These are phyloP conservation scores for Aureobasidium sp. DNA, from an alignment of 2,329 filamentous ascomycete species.

Conservation along the genomic window DNA sequence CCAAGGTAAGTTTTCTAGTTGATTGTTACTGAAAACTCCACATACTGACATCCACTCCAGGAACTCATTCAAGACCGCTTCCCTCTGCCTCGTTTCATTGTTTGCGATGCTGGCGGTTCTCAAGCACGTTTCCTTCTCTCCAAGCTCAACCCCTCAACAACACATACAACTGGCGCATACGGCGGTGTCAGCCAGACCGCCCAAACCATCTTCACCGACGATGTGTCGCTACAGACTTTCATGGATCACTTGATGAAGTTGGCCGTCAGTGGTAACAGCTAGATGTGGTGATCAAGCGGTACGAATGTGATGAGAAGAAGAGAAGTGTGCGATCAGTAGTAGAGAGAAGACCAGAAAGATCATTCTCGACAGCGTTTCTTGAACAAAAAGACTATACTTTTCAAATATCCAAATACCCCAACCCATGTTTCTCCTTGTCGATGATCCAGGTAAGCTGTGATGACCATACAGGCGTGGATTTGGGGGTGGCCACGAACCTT, in stretches of 20 bases:
- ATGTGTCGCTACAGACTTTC: constrained; percentile 95
- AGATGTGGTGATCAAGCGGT: constrained; percentile 10
- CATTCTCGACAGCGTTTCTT: background rate
- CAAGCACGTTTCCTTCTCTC: constrained; percentile 95
- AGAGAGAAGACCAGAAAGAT: background rate
- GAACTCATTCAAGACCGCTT: constrained; percentile 97
- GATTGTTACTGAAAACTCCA: no score
- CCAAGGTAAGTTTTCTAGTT: constrained; percentile 58
- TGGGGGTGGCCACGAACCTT: no score
- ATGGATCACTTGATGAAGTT: constrained; percentile 99
- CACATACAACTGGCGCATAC: constrained; percentile 75
- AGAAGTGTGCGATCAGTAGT: background rate
- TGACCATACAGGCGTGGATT: no score
- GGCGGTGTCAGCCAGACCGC: constrained; percentile 84
- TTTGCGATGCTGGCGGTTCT: constrained; percentile 96
- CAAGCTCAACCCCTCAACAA: constrained; percentile 95
- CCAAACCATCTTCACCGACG: constrained; percentile 98
- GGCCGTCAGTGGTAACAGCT: constrained; percentile 33
- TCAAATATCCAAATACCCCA: no score
- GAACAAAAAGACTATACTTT: background rate
- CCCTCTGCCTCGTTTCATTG: constrained; percentile 95
- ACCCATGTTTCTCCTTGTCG: no score
- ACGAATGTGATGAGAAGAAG: background rate
- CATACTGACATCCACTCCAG: constrained; percentile 37
- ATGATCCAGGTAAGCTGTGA: no score